Base-by-base conservation (phyloP, 305 asterid genomes). In the Salvia sclarea region DNA sequence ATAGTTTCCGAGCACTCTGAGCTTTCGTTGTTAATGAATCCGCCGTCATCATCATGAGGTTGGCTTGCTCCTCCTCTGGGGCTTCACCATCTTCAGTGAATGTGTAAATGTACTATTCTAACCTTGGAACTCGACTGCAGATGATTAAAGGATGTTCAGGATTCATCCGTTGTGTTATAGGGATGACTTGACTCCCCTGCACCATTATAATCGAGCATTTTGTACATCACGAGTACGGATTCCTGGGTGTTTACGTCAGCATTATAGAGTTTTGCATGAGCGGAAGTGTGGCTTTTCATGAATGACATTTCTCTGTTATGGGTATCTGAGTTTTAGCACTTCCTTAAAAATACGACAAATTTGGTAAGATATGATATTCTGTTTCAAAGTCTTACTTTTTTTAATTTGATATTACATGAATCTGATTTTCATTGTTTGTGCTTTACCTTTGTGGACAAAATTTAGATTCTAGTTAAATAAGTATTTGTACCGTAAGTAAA, bases 1-100 rank as follows among this genome's bases (percentile, higher is more conserved):
- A 86, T 66, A 85, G 84, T 72, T 88, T 81, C 55, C 74, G 82
- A 78, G 88, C 79, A 59, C 62, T 78, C 68, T 89, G 78, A 68
- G 60, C n/a, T 30, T 50, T 18, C 55, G 9, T 44, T 55, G 5
- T 40, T 18, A 13, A 14, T 33, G 50, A 11, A 5, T 48, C 22
- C 20, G 25, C 11, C 57, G 48, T 21, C 2, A 38, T 38, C 2
- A 38, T 41, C 54, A 17, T 61, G 50, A 31, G 20, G 2, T 38
- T 59, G 21, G 18, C 17, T 37, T 44, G n/a, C 69, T 30, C 37
- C 33, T 28, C 57, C 28, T 61, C 55, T 41, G 16, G 30, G 16
- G 30, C 52, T 52, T 25, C 58, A 6, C 5, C 22, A 21, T 70
- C 52, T 48, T 59, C n/a, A 24, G 45, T 28, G 16, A 56, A 28